phyloP scores from a whole-genome alignment of 176 grass and related monocot species.

The Canna indica region DNA sequence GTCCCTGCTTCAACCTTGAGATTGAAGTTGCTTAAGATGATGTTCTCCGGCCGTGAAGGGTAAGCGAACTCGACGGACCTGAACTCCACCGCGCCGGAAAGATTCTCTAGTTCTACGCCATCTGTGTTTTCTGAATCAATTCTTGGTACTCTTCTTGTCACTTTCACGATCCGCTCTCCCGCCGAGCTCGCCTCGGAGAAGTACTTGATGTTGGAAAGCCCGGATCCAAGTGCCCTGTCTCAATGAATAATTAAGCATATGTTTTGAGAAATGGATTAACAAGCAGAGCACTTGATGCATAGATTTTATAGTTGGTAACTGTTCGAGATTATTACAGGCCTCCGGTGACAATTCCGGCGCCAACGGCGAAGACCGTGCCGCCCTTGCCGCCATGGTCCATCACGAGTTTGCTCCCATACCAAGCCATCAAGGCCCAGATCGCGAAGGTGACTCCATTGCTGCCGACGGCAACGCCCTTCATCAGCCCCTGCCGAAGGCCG shows the following conservation, averaged over 20 bases:
- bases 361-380: conserved; percentile 69
- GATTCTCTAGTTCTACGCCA: conserved; percentile 28
- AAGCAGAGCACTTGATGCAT: not conserved
- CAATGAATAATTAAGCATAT: not conserved
- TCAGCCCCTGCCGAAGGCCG: conserved; percentile 71
- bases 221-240: not conserved
- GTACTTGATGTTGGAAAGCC: not conserved
- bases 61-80: conserved; percentile 35
- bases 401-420: conserved; percentile 78
- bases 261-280: not conserved
- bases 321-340: conserved; percentile 29
- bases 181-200: conserved; percentile 35
- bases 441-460: conserved; percentile 72
- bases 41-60: conserved; percentile 35
- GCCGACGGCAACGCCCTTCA: conserved; percentile 79
- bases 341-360: conserved; percentile 40
- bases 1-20: conserved; percentile 23
- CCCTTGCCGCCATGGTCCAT: conserved; percentile 73
- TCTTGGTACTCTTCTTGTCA: conserved; percentile 32
- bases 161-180: conserved; percentile 26
- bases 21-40: conserved; percentile 34
- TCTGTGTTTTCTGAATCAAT: conserved; percentile 26
- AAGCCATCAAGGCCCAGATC: conserved; percentile 69
- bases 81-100: conserved; percentile 30
- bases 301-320: not conserved